phyloP scores from a whole-genome alignment of 495 filamentous ascomycete species.

The Aspergillus olivimuriae region DNA sequence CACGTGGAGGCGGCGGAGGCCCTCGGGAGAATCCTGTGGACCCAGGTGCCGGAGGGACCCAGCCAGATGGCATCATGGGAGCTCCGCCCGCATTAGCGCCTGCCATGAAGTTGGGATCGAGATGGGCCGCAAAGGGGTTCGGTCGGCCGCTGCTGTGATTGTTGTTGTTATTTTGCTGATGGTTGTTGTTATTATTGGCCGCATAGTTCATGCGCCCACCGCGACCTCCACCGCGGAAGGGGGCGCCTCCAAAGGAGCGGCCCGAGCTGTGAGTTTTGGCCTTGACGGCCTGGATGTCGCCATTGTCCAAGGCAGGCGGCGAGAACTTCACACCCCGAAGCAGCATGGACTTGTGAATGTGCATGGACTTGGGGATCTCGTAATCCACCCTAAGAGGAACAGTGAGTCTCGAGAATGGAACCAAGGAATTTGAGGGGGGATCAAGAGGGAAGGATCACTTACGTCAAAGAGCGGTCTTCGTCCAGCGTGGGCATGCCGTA shows the following conservation, averaged over 20 bases:
- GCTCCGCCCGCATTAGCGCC: slow-evolving; percentile 14
- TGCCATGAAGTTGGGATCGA: slow-evolving; percentile 45
- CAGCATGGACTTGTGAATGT: slow-evolving; percentile 89
- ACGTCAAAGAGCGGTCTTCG: slow-evolving; percentile 79
- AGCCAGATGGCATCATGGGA: slow-evolving; percentile 32
- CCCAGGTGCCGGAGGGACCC: slow-evolving; percentile 31
- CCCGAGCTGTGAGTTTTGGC: slow-evolving; percentile 54
- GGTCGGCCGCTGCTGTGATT: slow-evolving; percentile 25
- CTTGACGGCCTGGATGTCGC: slow-evolving; percentile 65
- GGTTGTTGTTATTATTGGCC: slow-evolving; percentile 1
- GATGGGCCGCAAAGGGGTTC: slow-evolving; percentile 50
- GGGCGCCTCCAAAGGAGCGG: slow-evolving; percentile 57
- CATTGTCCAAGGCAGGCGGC: slow-evolving; percentile 59
- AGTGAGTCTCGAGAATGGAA: slow-evolving; percentile 28
- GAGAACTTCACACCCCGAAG: slow-evolving; percentile 74
- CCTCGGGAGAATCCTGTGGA: slow-evolving; percentile 30
- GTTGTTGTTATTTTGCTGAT: slow-evolving; percentile 3
- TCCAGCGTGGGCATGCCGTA: slow-evolving; percentile 69
- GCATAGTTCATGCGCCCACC: slow-evolving; percentile 48
- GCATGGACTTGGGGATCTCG: slow-evolving; percentile 62
- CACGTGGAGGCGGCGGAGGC: slow-evolving; percentile 37
- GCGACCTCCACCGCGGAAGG: slow-evolving; percentile 45
- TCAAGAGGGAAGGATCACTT: slow-evolving; percentile 21
- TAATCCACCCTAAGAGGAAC: slow-evolving; percentile 62
- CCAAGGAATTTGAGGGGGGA: neutral